phyloP scores from a whole-genome alignment of 164 flowering plant species.

The Dillenia suffruticosa region DNA sequence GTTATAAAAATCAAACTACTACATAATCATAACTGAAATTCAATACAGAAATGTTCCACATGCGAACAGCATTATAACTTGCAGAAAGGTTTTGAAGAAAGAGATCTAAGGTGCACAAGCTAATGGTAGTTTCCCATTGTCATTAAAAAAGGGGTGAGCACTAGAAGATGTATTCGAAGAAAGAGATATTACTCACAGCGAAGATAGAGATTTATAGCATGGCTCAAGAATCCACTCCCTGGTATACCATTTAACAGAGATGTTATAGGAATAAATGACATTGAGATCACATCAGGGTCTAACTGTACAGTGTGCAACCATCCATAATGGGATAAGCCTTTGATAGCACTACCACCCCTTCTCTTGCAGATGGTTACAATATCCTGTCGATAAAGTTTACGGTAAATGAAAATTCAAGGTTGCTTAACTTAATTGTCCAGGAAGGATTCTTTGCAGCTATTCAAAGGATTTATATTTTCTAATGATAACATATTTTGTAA shows the following conservation, averaged over 20 bases:
- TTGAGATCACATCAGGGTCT: slow-evolving; percentile 85
- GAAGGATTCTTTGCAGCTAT: background rate
- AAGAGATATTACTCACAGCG: slow-evolving; percentile 59
- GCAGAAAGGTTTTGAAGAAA: too few relatives aligned
- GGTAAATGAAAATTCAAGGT: too few relatives aligned
- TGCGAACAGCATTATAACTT: too few relatives aligned
- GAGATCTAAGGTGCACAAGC: too few relatives aligned
- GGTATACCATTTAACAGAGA: slow-evolving; percentile 86
- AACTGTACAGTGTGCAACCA: slow-evolving; percentile 79
- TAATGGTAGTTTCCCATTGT: too few relatives aligned
- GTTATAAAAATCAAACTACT: too few relatives aligned
- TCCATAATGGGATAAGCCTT: slow-evolving; percentile 48
- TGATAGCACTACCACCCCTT: slow-evolving; percentile 79
- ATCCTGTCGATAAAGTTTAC: slow-evolving; percentile 40
- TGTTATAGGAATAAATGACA: slow-evolving; percentile 91
- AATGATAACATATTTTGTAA: slow-evolving; percentile 4
- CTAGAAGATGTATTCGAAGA: background rate
- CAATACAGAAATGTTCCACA: too few relatives aligned
- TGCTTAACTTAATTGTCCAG: too few relatives aligned
- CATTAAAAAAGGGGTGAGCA: background rate
- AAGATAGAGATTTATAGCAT: slow-evolving; percentile 92
- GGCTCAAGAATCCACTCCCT: slow-evolving; percentile 96
- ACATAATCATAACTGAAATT: too few relatives aligned
- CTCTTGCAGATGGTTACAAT: slow-evolving; percentile 54
- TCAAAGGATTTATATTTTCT: background rate